These are phyloP conservation scores for Lentinula lateritia DNA, from an alignment of 768 basidiomycete species.

Conservation along the genomic window DNA sequence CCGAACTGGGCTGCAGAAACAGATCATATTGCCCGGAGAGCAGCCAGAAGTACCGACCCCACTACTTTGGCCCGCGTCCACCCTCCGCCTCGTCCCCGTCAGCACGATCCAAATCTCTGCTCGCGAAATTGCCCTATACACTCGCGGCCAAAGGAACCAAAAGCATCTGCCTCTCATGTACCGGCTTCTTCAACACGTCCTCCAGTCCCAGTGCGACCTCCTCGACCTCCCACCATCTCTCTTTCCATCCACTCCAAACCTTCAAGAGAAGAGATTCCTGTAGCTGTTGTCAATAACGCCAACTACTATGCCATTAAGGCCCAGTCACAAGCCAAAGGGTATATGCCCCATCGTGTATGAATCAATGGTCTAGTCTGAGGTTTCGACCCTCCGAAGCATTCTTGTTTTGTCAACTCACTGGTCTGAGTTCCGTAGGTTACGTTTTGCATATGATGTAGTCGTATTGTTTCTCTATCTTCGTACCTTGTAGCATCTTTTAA, in stretches of 20 bases:
- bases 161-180: background rate
- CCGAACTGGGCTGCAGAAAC: background rate
- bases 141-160: background rate
- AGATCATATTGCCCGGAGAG: background rate
- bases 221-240: background rate
- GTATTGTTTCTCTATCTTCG: too few species aligned
- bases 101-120: background rate
- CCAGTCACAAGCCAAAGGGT: background rate
- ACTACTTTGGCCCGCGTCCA: background rate
- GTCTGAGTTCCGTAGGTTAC: too few species aligned
- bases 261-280: background rate
- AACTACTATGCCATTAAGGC: background rate
- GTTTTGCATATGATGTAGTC: too few species aligned
- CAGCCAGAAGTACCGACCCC: background rate
- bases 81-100: background rate
- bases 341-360: background rate
- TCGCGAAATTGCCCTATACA: background rate
- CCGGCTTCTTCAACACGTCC: background rate
- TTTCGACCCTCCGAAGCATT: background rate
- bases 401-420: too few species aligned
- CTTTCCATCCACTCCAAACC: background rate
- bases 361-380: background rate
- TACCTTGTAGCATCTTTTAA: too few species aligned
- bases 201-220: background rate
- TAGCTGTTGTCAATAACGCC: background rate